phyloP scores from a whole-genome alignment of 768 basidiomycete species.

The Serendipita indica region DNA sequence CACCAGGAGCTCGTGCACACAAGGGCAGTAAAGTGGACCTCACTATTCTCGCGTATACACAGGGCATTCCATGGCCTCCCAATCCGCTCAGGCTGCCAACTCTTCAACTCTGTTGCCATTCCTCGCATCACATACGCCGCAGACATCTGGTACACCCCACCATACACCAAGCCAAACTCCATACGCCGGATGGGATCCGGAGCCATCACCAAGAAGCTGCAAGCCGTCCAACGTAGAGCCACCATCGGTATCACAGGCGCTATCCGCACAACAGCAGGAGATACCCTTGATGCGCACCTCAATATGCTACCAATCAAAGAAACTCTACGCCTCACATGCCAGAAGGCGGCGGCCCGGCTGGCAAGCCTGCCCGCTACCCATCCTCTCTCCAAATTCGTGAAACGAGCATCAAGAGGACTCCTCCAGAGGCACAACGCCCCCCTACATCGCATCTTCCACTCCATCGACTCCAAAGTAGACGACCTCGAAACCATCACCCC shows the following conservation, averaged over 20 bases:
- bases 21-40: slow-evolving; percentile 3
- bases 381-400: background rate
- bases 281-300: slow-evolving; percentile 12
- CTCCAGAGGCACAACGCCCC: slow-evolving; percentile 14
- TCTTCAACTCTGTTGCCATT: slow-evolving; percentile 15
- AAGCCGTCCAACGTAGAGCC: slow-evolving; percentile 16
- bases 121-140: slow-evolving; percentile 19
- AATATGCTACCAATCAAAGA: slow-evolving; percentile 12
- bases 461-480: slow-evolving; percentile 2
- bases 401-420: background rate
- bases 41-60: background rate
- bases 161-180: accelerated
- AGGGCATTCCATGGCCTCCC: slow-evolving; percentile 9
- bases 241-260: slow-evolving; percentile 16
- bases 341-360: slow-evolving; percentile 10
- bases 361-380: background rate
- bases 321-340: background rate
- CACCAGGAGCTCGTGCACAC: slow-evolving; percentile 13
- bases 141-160: slow-evolving; percentile 1
- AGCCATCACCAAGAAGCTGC: background rate
- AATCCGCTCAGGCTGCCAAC: background rate
- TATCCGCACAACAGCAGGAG: slow-evolving; percentile 10
- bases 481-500: slow-evolving; percentile 15
- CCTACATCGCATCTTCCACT: slow-evolving; percentile 17
- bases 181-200: background rate